Percentiles rank a stretch among this genome's conserved stretches.
phyloP scores from a whole-genome alignment of 225 moss, liverwort and hornwort species.

The Straminergon stramineum region DNA sequence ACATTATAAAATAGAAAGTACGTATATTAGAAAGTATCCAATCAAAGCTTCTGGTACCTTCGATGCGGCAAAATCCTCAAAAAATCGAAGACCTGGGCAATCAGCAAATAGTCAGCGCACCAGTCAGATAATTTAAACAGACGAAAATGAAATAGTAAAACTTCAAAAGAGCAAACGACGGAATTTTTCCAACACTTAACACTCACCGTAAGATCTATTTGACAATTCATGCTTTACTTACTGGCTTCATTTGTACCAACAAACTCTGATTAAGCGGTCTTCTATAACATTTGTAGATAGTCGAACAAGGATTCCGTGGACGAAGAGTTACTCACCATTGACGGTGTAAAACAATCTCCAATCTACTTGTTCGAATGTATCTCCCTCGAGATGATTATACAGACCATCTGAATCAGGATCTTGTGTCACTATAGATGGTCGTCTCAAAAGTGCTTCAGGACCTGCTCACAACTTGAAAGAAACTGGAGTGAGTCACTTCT shows the following conservation, averaged over 20 bases:
- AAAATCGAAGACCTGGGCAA: constrained; percentile 55
- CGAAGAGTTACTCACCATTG: constrained; percentile 32
- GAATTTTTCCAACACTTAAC: neutral
- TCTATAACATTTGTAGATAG: neutral
- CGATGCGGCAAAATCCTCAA: constrained; percentile 61
- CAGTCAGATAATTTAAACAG: neutral
- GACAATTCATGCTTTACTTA: neutral
- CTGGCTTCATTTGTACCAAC: neutral
- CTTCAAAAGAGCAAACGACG: neutral
- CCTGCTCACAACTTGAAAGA: constrained; percentile 25
- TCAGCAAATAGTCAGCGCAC: neutral
- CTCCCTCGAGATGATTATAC: constrained; percentile 43
- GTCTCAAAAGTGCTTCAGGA: constrained; percentile 47
- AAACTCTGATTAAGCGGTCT: neutral
- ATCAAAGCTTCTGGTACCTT: constrained; percentile 37
- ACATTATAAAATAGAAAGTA: neutral
- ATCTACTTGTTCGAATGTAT: constrained; percentile 59
- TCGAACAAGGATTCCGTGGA: neutral
- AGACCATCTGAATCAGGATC: constrained; percentile 46
- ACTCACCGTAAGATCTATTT: neutral
- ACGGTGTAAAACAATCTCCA: constrained; percentile 61
- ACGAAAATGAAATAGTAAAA: neutral
- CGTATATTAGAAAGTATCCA: neutral
- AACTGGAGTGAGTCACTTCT: neutral
- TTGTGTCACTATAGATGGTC: constrained; percentile 42